phyloP scores from a whole-genome alignment of 2,329 filamentous ascomycete species.

The Clarireedia homoeocarpa region DNA sequence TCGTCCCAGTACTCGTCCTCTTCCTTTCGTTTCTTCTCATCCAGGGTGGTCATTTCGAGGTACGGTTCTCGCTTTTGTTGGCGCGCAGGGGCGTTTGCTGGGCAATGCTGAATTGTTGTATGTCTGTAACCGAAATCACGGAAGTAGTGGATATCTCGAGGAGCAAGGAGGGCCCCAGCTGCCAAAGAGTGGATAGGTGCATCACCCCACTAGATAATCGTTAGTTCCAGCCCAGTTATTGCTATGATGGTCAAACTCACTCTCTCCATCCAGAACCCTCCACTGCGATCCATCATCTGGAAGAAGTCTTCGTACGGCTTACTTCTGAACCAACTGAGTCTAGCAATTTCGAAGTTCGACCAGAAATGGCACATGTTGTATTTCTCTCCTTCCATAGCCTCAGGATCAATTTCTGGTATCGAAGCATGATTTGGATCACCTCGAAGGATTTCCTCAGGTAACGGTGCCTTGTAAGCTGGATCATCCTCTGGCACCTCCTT shows the following conservation, averaged over 20 bases:
- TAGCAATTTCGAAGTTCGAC: conserved; percentile 98
- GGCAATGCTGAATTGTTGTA: conserved; percentile 97
- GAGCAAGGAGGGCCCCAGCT: conserved; percentile 75
- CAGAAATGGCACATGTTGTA: conserved; percentile 99
- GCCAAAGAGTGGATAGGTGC: conserved; percentile 97
- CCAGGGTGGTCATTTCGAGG: conserved; percentile 71
- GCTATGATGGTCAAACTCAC: conserved; percentile 43
- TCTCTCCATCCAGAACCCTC: conserved; percentile 98
- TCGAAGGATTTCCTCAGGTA: conserved; percentile 76
- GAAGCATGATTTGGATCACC: conserved; percentile 63
- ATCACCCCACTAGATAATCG: conserved; percentile 73
- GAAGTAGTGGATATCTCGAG: conserved; percentile 93
- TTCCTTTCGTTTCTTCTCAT: conserved; percentile 77
- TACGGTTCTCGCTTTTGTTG: conserved; percentile 76
- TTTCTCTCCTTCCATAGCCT: conserved; percentile 92
- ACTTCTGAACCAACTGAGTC: conserved; percentile 91
- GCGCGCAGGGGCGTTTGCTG: conserved; percentile 83
- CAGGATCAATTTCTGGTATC: conserved; percentile 76
- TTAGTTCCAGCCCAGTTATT: conserved; percentile 16
- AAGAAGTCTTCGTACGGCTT: conserved; percentile 98
- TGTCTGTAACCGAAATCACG: conserved; percentile 97
- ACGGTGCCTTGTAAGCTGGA: conserved; percentile 42
- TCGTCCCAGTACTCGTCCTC: conserved; percentile 96
- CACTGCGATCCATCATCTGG: conserved; percentile 95
- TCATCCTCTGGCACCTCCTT: conserved; percentile 52